A percentile compares a stretch with the other conserved stretches of the same genome.
Conservation (phyloP, 2,329 filamentous ascomycete genomes). For the Xylariaceae sp. region DNA sequence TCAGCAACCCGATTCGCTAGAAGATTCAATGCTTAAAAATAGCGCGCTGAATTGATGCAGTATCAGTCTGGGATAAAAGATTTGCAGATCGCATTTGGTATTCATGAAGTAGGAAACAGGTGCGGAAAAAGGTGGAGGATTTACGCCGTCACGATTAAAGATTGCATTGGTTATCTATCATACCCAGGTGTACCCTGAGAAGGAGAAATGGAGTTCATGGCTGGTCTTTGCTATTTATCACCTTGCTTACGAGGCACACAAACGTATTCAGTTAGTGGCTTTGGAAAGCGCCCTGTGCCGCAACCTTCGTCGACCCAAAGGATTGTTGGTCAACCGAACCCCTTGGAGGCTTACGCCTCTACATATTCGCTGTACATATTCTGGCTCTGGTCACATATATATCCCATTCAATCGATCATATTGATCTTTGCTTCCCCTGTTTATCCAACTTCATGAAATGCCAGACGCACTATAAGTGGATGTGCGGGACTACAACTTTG, state of each 20-base stretch:
- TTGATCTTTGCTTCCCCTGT: too few relatives aligned
- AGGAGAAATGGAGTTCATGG: constrained; percentile 6
- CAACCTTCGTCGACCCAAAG: too few relatives aligned
- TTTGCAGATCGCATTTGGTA: too few relatives aligned
- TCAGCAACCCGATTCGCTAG: constrained; percentile 5
- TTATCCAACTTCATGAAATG: too few relatives aligned
- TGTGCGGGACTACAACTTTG: too few relatives aligned
- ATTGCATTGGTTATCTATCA: constrained; percentile 5
- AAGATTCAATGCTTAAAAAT: constrained; percentile 22
- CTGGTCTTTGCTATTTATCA: constrained; percentile 11
- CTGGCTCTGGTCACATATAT: constrained; percentile 14
- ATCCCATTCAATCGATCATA: background rate
- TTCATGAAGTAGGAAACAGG: too few relatives aligned
- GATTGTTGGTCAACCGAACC: too few relatives aligned
- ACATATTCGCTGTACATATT: constrained; percentile 17
- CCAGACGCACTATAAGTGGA: too few relatives aligned
- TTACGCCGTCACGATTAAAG: constrained; percentile 10
- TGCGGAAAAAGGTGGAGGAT: background rate
- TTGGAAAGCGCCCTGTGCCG: background rate
- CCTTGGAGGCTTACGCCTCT: background rate
- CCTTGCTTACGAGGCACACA: constrained; percentile 6
- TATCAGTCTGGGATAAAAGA: background rate
- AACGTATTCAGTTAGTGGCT: background rate
- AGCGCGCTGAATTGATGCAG: constrained; percentile 1
- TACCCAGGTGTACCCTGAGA: constrained; percentile 6